Base-by-base conservation (phyloP, 495 filamentous ascomycete genomes). In the Neurospora africana region DNA sequence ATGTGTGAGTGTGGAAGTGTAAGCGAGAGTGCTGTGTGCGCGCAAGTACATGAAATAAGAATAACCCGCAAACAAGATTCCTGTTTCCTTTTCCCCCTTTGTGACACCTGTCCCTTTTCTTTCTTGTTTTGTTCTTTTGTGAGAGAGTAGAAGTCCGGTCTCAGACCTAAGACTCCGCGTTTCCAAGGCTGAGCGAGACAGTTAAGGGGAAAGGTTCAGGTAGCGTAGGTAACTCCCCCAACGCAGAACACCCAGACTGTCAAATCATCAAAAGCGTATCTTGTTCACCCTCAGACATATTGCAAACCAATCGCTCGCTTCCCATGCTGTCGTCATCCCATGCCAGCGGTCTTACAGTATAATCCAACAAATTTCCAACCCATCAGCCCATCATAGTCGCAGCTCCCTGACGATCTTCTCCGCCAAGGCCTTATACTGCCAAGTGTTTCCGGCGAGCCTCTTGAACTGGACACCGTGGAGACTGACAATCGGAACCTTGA, bases 391-490 rank as follows among this genome's bases (percentile, higher is more conserved):
- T 73, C 82, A 98, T 73, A 99, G 86, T 79, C 92, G 88, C 78
- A 99, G 80, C 76, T 95, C 94, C 77, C 91, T 87, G 74, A 99
- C 83, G 79, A 99, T 98, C 78, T 92, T 92, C 80, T 96, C 93
- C 58, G 95, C 95, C 92, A 98, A 93, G 74, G 93, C 92, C 83
- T 97, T 97, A 79, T 98, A 99, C 81, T 97, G 94, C 94, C 94
- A 98, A 73, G 95, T 97, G 44, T 94, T 92, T 7, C 95, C 97
- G 37, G 92, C 89, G 65, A 98, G 90, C 81, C 95, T 93, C 86
- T 99, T 99, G 85, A 99, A 99, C 81, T 99, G 95, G 68, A 99
- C 93, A 53, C 95, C 95, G 77, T 98, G 94, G 73, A 99, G 81
- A 27, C 91, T 92, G 75, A 99, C 91, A 68, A 99, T 82, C 35